Conservation (phyloP, 805 yeast species). For the Cyberlindnera subsufficiens region DNA sequence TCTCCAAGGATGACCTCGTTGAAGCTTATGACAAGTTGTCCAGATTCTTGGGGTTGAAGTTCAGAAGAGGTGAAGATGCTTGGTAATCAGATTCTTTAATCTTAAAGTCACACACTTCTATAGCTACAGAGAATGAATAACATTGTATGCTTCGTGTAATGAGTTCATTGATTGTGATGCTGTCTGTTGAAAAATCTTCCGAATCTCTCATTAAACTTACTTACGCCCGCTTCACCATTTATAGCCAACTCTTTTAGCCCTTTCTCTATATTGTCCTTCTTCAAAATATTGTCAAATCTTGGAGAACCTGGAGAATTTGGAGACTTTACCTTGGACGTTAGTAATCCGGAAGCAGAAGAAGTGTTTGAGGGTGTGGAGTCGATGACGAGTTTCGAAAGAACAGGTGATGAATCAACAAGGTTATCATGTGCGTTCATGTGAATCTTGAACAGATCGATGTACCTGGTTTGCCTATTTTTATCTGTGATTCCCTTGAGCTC, state of each 20-base stretch:
- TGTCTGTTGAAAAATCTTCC: constrained; percentile 51
- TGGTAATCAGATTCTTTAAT: constrained; percentile 35
- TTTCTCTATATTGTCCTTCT: constrained; percentile 27
- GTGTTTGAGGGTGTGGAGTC: constrained; percentile 5
- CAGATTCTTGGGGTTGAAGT: constrained; percentile 57
- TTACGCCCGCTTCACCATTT: constrained; percentile 57
- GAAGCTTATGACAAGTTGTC: constrained; percentile 60
- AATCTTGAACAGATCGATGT: constrained; percentile 21
- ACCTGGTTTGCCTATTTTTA: constrained; percentile 16
- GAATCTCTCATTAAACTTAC: constrained; percentile 56
- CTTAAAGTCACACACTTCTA: too few relatives aligned
- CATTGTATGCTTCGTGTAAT: too few relatives aligned
- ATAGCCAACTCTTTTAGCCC: constrained; percentile 32
- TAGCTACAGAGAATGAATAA: too few relatives aligned
- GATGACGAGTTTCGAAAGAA: constrained; percentile 16
- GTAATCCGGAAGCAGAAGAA: constrained; percentile 6
- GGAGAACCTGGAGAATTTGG: constrained; percentile 21
- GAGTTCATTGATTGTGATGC: constrained; percentile 1
- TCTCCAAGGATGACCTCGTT: constrained; percentile 42
- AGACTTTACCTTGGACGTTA: constrained; percentile 11
- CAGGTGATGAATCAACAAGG: constrained; percentile 23
- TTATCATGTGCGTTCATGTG: constrained; percentile 22
- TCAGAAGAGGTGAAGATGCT: constrained; percentile 44
- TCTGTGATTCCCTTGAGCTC: constrained; percentile 50
- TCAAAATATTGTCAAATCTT: constrained; percentile 22